These are phyloP conservation scores for Lepidium africanum DNA, from an alignment of 345 rosid genomes.

Conservation along the genomic window DNA sequence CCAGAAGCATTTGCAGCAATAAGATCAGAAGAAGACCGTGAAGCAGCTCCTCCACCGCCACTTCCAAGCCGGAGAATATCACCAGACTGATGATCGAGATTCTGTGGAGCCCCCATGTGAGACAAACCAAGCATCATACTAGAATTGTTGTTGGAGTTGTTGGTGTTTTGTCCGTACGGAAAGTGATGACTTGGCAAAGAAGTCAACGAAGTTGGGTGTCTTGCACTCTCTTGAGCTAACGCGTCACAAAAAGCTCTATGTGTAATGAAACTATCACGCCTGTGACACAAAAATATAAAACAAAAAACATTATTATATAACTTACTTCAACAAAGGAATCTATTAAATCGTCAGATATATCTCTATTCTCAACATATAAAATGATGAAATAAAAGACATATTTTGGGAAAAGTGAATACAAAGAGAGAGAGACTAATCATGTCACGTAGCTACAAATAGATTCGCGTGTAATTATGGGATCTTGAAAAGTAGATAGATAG, in stretches of 20 bases:
- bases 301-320: neutral
- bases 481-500: slow-evolving; percentile 25
- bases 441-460: slow-evolving; percentile 31
- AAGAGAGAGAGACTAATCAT: slow-evolving; percentile 27
- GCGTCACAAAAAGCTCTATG: slow-evolving; percentile 86
- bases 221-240: slow-evolving; percentile 70
- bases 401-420: slow-evolving; percentile 5
- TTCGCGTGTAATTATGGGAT: slow-evolving; percentile 35
- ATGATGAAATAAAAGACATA: slow-evolving; percentile 20
- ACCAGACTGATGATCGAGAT: slow-evolving; percentile 34
- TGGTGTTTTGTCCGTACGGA: slow-evolving; percentile 38
- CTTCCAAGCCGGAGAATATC: slow-evolving; percentile 47
- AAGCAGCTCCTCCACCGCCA: slow-evolving; percentile 29
- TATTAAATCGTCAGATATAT: slow-evolving; percentile 26
- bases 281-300: slow-evolving; percentile 19
- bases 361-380: too few relatives aligned
- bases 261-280: slow-evolving; percentile 79
- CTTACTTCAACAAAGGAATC: slow-evolving; percentile 15
- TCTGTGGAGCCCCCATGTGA: slow-evolving; percentile 42
- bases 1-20: slow-evolving; percentile 38
- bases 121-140: slow-evolving; percentile 53
- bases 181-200: slow-evolving; percentile 49
- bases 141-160: slow-evolving; percentile 35
- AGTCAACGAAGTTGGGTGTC: slow-evolving; percentile 54
- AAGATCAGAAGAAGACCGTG: slow-evolving; percentile 43